Percentiles rank a stretch among this genome's conserved stretches.
Evolutionary conservation across 768 basidiomycete species (phyloP).

Genomic region (Pilatotrama ljubarskyi): DNA sequence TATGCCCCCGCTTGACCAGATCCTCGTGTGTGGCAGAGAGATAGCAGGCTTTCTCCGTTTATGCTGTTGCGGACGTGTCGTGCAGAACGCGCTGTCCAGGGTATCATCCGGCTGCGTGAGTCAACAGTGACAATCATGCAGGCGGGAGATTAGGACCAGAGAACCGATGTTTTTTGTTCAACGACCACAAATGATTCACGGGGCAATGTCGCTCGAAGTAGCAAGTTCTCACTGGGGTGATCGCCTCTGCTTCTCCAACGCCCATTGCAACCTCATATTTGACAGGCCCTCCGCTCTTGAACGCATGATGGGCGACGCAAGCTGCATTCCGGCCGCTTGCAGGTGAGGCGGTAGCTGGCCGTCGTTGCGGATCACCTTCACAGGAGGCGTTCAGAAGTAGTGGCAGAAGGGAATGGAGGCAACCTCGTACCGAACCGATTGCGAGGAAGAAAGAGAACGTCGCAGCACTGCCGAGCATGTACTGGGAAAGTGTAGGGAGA

Average conservation of each 20-base stretch:
- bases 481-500: conserved; percentile 91
- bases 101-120: too few relatives aligned
- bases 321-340: conserved; percentile 62
- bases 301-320: conserved; percentile 55
- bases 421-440: conserved; percentile 75
- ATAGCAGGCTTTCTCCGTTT: too few relatives aligned
- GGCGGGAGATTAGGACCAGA: too few relatives aligned
- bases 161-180: too few relatives aligned
- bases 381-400: background rate
- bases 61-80: too few relatives aligned
- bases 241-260: conserved; percentile 33
- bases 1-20: too few relatives aligned
- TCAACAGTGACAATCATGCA: too few relatives aligned
- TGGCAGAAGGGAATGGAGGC: background rate
- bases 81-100: too few relatives aligned
- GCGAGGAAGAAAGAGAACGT: conserved; percentile 98
- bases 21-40: too few relatives aligned
- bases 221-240: conserved; percentile 4
- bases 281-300: conserved; percentile 68
- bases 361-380: conserved; percentile 89
- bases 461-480: conserved; percentile 97
- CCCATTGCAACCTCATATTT: conserved; percentile 76
- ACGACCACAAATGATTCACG: background rate
- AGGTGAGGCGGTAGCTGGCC: conserved; percentile 55
- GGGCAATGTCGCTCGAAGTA: too few relatives aligned